Evolutionary conservation across 495 filamentous ascomycete species (phyloP).

Genomic region (Aspergillus cavernicola): DNA sequence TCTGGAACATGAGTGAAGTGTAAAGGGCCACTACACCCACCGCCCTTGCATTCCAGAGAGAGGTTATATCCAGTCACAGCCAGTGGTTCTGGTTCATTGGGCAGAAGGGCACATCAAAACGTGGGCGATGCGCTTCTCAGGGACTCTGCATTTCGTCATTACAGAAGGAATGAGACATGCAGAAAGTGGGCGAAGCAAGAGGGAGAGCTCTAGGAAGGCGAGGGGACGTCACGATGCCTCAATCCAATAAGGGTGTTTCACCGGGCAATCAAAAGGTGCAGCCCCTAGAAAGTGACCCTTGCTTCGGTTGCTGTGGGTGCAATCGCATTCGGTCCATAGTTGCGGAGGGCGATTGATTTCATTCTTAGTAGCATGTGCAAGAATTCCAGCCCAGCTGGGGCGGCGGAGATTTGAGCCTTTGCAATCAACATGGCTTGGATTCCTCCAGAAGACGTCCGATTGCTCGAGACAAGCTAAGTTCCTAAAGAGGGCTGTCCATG

Average conservation of each 20-base stretch:
- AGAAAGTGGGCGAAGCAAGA: constrained; percentile 13
- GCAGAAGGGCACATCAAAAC: constrained; percentile 18
- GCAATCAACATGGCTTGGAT: constrained; percentile 13
- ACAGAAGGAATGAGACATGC: constrained; percentile 23
- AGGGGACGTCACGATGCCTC: constrained; percentile 15
- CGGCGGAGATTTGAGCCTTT: constrained; percentile 15
- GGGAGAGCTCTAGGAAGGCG: constrained; percentile 12
- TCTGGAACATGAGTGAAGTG: constrained; percentile 21
- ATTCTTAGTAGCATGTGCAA: constrained; percentile 16
- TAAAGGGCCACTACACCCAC: constrained; percentile 20
- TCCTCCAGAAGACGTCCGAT: constrained; percentile 10
- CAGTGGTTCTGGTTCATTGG: constrained; percentile 18
- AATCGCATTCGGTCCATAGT: constrained; percentile 15
- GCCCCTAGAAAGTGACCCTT: constrained; percentile 25
- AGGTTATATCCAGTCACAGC: constrained; percentile 12
- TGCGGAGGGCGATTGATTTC: constrained; percentile 13
- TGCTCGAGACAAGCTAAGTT: constrained; percentile 5
- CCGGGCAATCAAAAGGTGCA: constrained; percentile 23
- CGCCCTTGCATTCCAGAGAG: constrained; percentile 33
- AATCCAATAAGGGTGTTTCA: constrained; percentile 16
- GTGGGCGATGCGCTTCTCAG: constrained; percentile 22
- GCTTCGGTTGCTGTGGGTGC: constrained; percentile 24
- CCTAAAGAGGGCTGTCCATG: constrained; percentile 9
- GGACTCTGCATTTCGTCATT: constrained; percentile 22
- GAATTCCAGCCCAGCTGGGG: constrained; percentile 7